Conservation (phyloP, 176 grass and related monocot species). For the sorghum (Sorghum bicolor) region Sorghum_bicolor_NCBIv3 NC_012878.2:16278001-16278500, state of each 20-base stretch:
- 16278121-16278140: constrained; percentile 76
- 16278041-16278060: constrained; percentile 89
- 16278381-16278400: constrained; percentile 60
- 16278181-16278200: constrained; percentile 74
- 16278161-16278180: constrained; percentile 71
- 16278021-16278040: constrained; percentile 96
- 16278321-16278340: constrained; percentile 88
- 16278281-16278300: constrained; percentile 73
- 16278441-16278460: constrained; percentile 51
- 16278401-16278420: constrained; percentile 32
- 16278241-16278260: constrained; percentile 51
- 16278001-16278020: constrained; percentile 70
- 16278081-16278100: constrained; percentile 80
- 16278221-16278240: constrained; percentile 64
- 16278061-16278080: constrained; percentile 81
- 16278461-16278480: constrained; percentile 42
- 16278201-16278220: constrained; percentile 86
- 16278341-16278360: constrained; percentile 68
- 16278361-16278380: constrained; percentile 76
- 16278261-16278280: constrained; percentile 77
- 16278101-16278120: constrained; percentile 79
- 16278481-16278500: constrained; percentile 61
- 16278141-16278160: constrained; percentile 79
- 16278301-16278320: constrained; percentile 75
- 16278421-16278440: constrained; percentile 56